Base-by-base conservation (phyloP, 345 rosid genomes). In the Syzygium aqueum region DNA sequence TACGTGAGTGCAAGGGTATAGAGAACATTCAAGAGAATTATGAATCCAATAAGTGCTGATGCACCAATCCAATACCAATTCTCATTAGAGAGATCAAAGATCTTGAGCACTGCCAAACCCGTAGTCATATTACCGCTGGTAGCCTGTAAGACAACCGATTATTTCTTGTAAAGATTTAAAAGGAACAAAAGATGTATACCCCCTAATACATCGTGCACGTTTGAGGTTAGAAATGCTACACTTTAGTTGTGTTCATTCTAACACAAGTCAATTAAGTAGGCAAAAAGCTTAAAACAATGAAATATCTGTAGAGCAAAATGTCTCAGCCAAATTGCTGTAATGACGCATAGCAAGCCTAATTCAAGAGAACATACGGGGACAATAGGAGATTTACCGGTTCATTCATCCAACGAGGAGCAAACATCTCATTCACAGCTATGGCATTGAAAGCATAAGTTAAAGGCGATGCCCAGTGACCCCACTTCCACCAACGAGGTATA, bases 401-500 rank as follows among this genome's bases (percentile, higher is more conserved):
- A 90, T 94, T 86, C 95, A 93, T 95, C 99, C 99, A 97, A 85
- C 99, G 93, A 53, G 97, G 93, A 53, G 98, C 94, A 88, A 84
- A 86, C 93, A 97, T 91, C 93, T 97, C 99, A 61, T 96, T 97
- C 37, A 95, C 94, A 5, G 94, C 83, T 2, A 97, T 80, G 85
- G 98, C 95, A 53, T 97, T 95, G 90, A 56, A 94, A 84, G 93
- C 94, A 84, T 96, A 97, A 33, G 94, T 61, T 91, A 97, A 12
- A 51, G 99, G 99, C 7, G 99, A 97, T 80, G 94, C 86, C 99
- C 99, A 97, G 85, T 97, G 92, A 67, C 91, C 99, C 99, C 99
- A 97, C 43, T 73, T 84, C 98, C 97, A 97, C 96, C 98, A 95
- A 3, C 28, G 78, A 43, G 99, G 99, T 85, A 97, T 94, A 43